A percentile compares a stretch with the other conserved stretches of the same genome.
phyloP scores from a whole-genome alignment of 129 eudicot genomes.

The Flaveria ramosissima region DNA sequence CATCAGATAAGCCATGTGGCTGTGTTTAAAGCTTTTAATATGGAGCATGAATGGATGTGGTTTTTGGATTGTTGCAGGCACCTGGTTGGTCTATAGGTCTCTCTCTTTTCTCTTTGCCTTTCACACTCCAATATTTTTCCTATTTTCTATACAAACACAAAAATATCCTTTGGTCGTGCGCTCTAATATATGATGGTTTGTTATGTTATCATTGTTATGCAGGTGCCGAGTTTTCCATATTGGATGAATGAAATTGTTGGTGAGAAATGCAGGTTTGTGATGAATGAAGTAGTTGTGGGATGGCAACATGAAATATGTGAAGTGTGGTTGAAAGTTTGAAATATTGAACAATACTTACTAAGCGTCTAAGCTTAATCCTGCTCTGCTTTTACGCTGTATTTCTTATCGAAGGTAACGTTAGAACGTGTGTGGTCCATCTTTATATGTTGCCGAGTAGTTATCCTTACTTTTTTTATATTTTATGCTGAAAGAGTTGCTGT shows the following conservation, averaged over 20 bases:
- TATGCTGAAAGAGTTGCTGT: conserved; percentile 7
- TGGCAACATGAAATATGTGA: conserved; percentile 9
- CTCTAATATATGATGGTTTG: not conserved
- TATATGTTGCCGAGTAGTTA: conserved; percentile 14
- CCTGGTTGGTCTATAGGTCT: conserved; percentile 70
- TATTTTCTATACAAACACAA: not conserved
- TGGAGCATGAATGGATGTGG: conserved; percentile 75
- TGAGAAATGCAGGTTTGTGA: conserved; percentile 44
- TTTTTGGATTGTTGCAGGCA: conserved; percentile 90
- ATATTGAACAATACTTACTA: conserved; percentile 29
- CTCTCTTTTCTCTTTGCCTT: conserved; percentile 33
- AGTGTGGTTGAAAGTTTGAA: conserved; percentile 20
- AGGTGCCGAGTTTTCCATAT: conserved; percentile 78
- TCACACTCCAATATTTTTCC: not conserved
- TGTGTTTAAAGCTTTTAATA: conserved; percentile 58
- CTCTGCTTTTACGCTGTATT: conserved; percentile 15
- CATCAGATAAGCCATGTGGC: conserved; percentile 58
- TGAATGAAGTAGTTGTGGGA: conserved; percentile 29
- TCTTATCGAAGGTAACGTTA: conserved; percentile 17
- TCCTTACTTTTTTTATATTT: not conserved
- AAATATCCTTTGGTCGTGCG: not conserved
- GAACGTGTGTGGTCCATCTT: conserved; percentile 19
- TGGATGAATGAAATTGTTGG: conserved; percentile 45
- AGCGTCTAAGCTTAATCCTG: conserved; percentile 30
- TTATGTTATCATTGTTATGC: conserved; percentile 16